A percentile compares a stretch with the other conserved stretches of the same genome.
These are phyloP conservation scores for Striga asiatica DNA, from an alignment of 257 asterid species.

Conservation along the genomic window DNA sequence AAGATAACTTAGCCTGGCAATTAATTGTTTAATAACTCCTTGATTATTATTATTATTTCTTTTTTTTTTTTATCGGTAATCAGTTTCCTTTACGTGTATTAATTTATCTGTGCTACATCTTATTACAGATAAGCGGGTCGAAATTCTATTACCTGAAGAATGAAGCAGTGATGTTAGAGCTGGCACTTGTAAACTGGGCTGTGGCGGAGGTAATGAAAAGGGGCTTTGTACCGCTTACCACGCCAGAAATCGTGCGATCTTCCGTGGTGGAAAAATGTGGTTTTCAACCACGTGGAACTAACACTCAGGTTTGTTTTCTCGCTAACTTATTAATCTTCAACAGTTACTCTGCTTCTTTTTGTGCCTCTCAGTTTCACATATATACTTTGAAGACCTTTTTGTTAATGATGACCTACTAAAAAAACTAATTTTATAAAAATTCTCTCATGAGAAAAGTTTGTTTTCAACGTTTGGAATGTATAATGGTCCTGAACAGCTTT, in stretches of 20 bases:
- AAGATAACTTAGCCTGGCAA: background rate
- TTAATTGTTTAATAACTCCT: background rate
- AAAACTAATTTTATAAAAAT: background rate
- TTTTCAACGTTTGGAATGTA: too few relatives aligned
- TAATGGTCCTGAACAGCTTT: background rate
- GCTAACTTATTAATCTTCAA: background rate
- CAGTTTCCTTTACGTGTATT: too few relatives aligned
- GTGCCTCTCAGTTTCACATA: background rate
- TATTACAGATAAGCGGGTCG: conserved; percentile 78
- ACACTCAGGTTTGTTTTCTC: conserved; percentile 67
- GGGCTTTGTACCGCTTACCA: conserved; percentile 83
- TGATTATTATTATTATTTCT: too few relatives aligned
- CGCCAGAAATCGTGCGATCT: conserved; percentile 92
- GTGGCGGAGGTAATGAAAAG: conserved; percentile 80
- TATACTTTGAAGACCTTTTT: background rate
- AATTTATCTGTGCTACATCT: background rate
- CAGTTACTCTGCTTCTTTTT: background rate
- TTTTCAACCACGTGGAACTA: conserved; percentile 95
- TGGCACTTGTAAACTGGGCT: conserved; percentile 92
- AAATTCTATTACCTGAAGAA: conserved; percentile 94
- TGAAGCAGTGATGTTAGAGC: conserved; percentile 85
- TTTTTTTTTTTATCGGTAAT: too few relatives aligned
- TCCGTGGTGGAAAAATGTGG: conserved; percentile 95
- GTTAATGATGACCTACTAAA: background rate
- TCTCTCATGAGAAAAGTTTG: background rate